phyloP scores from a whole-genome alignment of 2,329 filamentous ascomycete species.

The Ophiobolus disseminans region DNA sequence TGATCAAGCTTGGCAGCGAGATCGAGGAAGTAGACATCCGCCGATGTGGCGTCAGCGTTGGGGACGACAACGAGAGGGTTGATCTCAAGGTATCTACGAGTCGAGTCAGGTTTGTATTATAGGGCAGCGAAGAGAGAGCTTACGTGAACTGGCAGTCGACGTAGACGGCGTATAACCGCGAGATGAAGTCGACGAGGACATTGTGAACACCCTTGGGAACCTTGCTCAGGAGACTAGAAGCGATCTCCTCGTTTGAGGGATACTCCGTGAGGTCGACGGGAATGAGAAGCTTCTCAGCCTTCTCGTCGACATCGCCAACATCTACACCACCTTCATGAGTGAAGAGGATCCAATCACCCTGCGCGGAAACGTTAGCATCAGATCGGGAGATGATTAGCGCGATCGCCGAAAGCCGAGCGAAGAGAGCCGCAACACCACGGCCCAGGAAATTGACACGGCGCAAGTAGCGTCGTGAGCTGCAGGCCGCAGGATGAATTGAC shows the following conservation, averaged over 20 bases:
- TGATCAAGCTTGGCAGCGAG: conserved; percentile 98
- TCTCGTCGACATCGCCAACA: conserved; percentile 97
- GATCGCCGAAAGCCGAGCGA: conserved; percentile 11
- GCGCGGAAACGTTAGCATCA: conserved; percentile 43
- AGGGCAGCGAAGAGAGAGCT: conserved; percentile 18
- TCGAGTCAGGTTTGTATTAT: conserved; percentile 18
- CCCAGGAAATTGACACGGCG: conserved; percentile 20
- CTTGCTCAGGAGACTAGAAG: conserved; percentile 82
- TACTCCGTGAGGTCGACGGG: conserved; percentile 94
- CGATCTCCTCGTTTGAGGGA: conserved; percentile 95
- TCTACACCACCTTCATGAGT: conserved; percentile 99
- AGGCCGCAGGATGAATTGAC: conserved; percentile 29
- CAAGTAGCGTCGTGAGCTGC: conserved; percentile 20
- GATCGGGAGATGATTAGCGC: conserved; percentile 38
- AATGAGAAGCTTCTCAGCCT: conserved; percentile 98
- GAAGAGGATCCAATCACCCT: conserved; percentile 99
- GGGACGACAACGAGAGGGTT: conserved; percentile 98
- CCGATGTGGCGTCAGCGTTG: conserved; percentile 89
- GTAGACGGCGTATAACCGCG: conserved; percentile 96
- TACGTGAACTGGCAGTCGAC: conserved; percentile 98
- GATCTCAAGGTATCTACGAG: conserved; percentile 85
- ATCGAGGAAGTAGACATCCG: conserved; percentile 96
- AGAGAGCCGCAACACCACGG: conserved; percentile 46
- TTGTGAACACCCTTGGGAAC: conserved; percentile 96
- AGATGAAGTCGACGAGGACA: conserved; percentile 98